A percentile compares a stretch with the other conserved stretches of the same genome.
Conservation (phyloP, 177 flowering plant species). For the Tripterygium wilfordii region DNA sequence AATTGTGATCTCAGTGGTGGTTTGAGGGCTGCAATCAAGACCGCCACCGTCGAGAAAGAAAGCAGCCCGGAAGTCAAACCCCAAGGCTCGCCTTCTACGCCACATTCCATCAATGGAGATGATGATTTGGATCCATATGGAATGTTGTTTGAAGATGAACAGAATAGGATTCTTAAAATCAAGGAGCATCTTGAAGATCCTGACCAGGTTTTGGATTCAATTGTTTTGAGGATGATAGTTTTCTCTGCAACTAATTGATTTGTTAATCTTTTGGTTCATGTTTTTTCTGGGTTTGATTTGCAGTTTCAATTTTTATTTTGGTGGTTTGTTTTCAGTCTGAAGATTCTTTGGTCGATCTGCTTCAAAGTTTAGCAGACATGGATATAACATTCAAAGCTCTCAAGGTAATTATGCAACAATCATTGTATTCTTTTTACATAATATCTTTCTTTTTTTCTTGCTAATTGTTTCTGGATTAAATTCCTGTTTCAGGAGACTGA, state of each 20-base stretch:
- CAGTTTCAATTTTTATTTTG: constrained; percentile 9
- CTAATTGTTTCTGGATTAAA: not conserved
- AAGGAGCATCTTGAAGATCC: constrained; percentile 82
- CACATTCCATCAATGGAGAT: constrained; percentile 19
- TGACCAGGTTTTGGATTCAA: constrained; percentile 49
- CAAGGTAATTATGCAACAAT: constrained; percentile 38
- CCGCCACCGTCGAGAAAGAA: constrained; percentile 8
- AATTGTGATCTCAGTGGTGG: constrained; percentile 26
- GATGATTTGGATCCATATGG: constrained; percentile 30
- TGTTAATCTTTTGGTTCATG: not conserved
- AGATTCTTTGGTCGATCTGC: constrained; percentile 56
- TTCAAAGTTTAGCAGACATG: constrained; percentile 82
- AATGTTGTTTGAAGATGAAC: constrained; percentile 54
- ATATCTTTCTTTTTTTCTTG: not conserved
- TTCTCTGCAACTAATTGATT: not conserved
- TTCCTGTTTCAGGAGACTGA: constrained; percentile 69
- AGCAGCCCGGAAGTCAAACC: constrained; percentile 13
- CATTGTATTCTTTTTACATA: not conserved
- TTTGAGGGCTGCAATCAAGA: constrained; percentile 14
- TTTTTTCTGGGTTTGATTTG: constrained; percentile 3
- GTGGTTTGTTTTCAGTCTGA: constrained; percentile 40
- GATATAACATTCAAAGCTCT: constrained; percentile 87
- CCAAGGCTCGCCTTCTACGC: constrained; percentile 19
- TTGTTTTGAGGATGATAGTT: not conserved
- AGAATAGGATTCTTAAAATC: constrained; percentile 52